Base-by-base conservation (phyloP, 2,329 filamentous ascomycete species). In the Pyrenochaeta sp. region DNA sequence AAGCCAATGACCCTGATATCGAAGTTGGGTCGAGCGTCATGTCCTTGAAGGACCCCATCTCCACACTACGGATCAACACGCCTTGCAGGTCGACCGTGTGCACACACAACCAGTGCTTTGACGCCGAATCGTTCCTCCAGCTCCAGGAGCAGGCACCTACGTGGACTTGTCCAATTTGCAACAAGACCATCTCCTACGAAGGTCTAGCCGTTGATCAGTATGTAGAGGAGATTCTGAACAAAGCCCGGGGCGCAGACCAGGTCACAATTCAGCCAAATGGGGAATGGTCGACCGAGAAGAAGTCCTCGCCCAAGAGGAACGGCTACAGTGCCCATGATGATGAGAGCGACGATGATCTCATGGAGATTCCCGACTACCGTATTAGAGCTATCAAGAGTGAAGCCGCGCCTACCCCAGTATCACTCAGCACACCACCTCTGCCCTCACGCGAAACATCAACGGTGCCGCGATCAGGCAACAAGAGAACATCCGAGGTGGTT, bases 91-190 rank as follows among this genome's bases (percentile, higher is more conserved):
- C 91, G 3, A 83, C 87, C 2, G 78, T 87, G 30, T 99, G 95
- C 78, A 89, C 86, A 2, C 95, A 99, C 74, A 90, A 95, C 21
- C 92, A 96, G 71, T 99, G 95, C 73, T 99, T 98, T 65, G 95
- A 99, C 74, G 94, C 90, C 2, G 89, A 87, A 2, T 96, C 92
- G 1, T 99, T 97, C 72, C 82, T 99, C 17, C 91, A 97, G 66
- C 79, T 99, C 23, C 94, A 98, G 73, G 92, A 98, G 73, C 95
- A 99, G 79, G 94, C 92, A 0, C 95, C 95, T 0, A 96, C 95
- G 15, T 99, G 95, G 95, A 83, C 87, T n/a, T 99, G 95, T 68
- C 95, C 95, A 0, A 89, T 97, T 18, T 99, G 95, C 79, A 94
- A 89, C 75, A 96, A 93, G 69, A 78, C 85, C 0, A 88, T 92